Evolutionary conservation across 2,329 filamentous ascomycete genomes (phyloP).

Genomic region (Colletotrichum orchidophilum): DNA sequence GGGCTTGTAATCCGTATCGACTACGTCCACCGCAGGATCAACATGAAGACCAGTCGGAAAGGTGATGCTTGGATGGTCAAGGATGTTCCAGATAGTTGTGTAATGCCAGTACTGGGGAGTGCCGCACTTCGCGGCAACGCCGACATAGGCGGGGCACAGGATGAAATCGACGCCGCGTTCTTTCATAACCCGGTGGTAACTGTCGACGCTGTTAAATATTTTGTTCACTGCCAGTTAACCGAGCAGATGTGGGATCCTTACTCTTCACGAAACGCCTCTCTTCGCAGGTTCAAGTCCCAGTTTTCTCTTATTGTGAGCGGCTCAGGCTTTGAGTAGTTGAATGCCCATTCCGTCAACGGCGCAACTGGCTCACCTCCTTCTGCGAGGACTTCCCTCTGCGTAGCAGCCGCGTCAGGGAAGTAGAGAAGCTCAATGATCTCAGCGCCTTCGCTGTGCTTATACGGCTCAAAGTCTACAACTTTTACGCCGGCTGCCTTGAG

Average conservation of each 20-base stretch:
- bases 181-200: constrained; percentile 35
- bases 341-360: constrained; percentile 40
- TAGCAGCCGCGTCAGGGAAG: constrained; percentile 39
- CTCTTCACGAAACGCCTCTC: constrained; percentile 32
- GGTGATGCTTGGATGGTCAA: constrained; percentile 40
- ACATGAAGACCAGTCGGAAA: constrained; percentile 39
- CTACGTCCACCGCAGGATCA: not conserved
- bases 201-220: not conserved
- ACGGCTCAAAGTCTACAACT: constrained; percentile 37
- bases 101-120: constrained; percentile 40
- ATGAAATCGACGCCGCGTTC: constrained; percentile 40
- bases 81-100: constrained; percentile 44
- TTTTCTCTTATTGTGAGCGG: constrained; percentile 33
- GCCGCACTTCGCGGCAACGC: constrained; percentile 35
- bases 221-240: constrained; percentile 42
- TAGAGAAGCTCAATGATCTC: constrained; percentile 37
- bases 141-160: constrained; percentile 40
- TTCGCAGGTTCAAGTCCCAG: constrained; percentile 36
- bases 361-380: constrained; percentile 41
- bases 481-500: constrained; percentile 36
- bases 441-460: constrained; percentile 36
- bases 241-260: constrained; percentile 50
- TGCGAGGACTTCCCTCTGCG: constrained; percentile 28
- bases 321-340: constrained; percentile 30
- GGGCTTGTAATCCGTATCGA: constrained; percentile 3